phyloP scores from a whole-genome alignment of 768 basidiomycete genomes.

The Pleurotus tuoliensis region DNA sequence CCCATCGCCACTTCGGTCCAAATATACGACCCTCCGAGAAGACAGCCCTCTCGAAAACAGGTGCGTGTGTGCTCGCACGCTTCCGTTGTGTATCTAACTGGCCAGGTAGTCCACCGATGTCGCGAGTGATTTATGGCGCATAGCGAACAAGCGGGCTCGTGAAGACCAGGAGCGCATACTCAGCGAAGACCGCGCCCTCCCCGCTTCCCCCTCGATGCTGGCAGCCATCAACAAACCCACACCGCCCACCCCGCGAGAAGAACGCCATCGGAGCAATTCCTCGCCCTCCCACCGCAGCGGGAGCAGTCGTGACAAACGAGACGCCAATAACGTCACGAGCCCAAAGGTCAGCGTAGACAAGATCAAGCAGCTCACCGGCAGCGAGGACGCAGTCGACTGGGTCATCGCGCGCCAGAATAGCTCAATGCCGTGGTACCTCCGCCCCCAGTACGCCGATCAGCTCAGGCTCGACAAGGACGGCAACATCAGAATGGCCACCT shows the following conservation, averaged over 20 bases:
- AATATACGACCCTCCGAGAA: slow-evolving; percentile 16
- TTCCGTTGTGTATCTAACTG: not conserved
- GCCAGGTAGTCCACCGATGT: not conserved
- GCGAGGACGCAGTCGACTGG: slow-evolving; percentile 38
- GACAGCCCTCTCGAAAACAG: slow-evolving; percentile 11
- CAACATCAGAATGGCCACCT: slow-evolving; percentile 61
- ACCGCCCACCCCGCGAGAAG: slow-evolving; percentile 29
- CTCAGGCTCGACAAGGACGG: slow-evolving; percentile 66
- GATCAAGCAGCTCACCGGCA: slow-evolving; percentile 34
- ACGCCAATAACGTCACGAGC: slow-evolving; percentile 24
- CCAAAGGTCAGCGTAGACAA: slow-evolving; percentile 24
- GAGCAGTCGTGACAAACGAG: slow-evolving; percentile 13
- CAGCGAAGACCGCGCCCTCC: slow-evolving; percentile 9
- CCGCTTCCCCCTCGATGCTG: slow-evolving; percentile 5
- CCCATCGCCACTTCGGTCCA: slow-evolving; percentile 27
- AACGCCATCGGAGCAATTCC: slow-evolving; percentile 10
- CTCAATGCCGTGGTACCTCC: slow-evolving; percentile 54
- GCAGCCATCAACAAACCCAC: slow-evolving; percentile 29
- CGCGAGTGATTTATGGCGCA: not conserved
- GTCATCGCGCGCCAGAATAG: slow-evolving; percentile 16
- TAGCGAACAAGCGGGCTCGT: not conserved
- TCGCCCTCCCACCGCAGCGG: not conserved
- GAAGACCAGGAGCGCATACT: slow-evolving; percentile 2
- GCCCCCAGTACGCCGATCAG: slow-evolving; percentile 55
- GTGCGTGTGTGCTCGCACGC: not conserved